These are phyloP conservation scores for Diplosphaera chodatii DNA, from an alignment of 139 green algal genomes.

Conservation along the genomic window DNA sequence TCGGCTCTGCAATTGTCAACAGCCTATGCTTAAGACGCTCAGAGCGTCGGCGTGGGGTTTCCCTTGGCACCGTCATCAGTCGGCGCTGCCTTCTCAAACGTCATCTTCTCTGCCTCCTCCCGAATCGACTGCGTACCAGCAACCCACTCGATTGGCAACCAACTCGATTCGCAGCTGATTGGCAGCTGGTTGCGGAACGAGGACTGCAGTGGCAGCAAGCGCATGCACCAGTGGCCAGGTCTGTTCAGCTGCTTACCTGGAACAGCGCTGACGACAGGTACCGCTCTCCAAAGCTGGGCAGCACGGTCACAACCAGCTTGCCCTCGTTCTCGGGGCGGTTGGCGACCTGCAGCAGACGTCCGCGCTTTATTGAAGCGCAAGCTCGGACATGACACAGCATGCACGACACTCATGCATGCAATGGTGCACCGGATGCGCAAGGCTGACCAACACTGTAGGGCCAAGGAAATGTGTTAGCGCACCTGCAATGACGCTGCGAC, in stretches of 20 bases:
- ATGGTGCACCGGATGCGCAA: too few relatives aligned
- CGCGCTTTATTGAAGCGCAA: too few relatives aligned
- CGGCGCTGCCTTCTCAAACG: constrained; percentile 35
- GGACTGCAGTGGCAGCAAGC: too few relatives aligned
- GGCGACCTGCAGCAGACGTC: constrained; percentile 55
- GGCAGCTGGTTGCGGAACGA: too few relatives aligned
- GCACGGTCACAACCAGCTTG: constrained; percentile 77
- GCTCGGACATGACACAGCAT: too few relatives aligned
- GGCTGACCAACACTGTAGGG: too few relatives aligned
- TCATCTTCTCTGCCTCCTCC: constrained; percentile 83
- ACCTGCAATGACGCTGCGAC: neutral
- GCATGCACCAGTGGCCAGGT: too few relatives aligned
- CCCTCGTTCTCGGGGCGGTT: constrained; percentile 77
- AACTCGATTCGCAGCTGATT: too few relatives aligned
- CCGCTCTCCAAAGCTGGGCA: constrained; percentile 86
- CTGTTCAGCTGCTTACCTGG: too few relatives aligned
- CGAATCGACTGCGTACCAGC: constrained; percentile 29
- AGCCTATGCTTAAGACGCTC: neutral
- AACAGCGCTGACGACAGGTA: constrained; percentile 90
- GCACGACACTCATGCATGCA: too few relatives aligned
- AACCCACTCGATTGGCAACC: neutral
- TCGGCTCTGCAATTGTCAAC: too few relatives aligned
- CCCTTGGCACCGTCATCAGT: neutral
- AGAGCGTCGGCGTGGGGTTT: neutral
- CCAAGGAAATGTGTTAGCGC: too few relatives aligned